Base-by-base conservation (phyloP, 164 flowering plant species). In the Saururus chinensis region DNA sequence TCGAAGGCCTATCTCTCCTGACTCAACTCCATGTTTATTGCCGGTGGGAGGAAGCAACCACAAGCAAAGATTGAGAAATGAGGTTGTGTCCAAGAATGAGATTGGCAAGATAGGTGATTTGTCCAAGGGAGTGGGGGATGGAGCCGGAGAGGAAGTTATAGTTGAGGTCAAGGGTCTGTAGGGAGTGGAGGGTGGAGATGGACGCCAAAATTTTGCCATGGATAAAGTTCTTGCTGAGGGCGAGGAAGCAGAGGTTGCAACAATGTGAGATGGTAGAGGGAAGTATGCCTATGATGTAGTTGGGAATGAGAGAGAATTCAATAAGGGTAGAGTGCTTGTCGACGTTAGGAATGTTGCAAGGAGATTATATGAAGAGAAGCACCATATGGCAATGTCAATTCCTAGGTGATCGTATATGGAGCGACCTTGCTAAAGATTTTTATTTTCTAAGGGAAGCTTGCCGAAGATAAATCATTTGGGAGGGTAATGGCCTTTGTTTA, bases 151-250 rank as follows among this genome's bases (percentile, higher is more conserved):
- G 63, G 64, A 74, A 87, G 51, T 93, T 93, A 75, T 80, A 88
- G 74, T 96, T 90, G 51, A 93, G 81, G 68, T 93, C 99, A 13
- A 93, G 83, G 0, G 97, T 93, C 37, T 60, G 80, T 0, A 93
- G 77, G 4, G 61, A 42, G 11, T 74, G 69, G 17, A 88, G 66
- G 56, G 74, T 60, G 9, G 80, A 83, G 9, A 90, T 42, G 26
- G 64, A 40, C 16, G 76, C 68, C 51, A 96, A 96, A 11, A 93
- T 84, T 4, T 25, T 63, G 54, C 95, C 96, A 62, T 88, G 72
- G 69, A 93, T 61, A 76, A 73, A 90, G 62, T 93, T 93, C 59
- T 84, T 75, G 70, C 89, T 82, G 51, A 91, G 49, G 17, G 85
- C 97, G 9, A 93, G 74, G 60, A 93, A 85, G 23, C 89, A 70